Evolutionary conservation across 2,329 filamentous ascomycete genomes (phyloP).

Genomic region (Fragosphaeria purpurea): DNA sequence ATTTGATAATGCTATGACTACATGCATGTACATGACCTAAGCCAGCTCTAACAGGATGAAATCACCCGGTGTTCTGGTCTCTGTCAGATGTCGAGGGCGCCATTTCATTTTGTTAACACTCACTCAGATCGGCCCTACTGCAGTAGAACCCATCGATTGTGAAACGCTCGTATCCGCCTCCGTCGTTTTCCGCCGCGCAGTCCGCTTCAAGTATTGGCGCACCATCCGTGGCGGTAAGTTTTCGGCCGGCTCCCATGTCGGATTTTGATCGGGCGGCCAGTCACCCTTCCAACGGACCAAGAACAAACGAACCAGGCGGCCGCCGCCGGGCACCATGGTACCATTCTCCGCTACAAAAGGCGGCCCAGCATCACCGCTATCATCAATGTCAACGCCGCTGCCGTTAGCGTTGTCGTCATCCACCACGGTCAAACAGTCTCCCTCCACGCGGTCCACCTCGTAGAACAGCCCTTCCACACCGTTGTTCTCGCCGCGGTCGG

Average conservation of each 20-base stretch:
- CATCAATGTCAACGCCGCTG: no score
- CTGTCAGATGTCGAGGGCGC: no score
- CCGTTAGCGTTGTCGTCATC: conserved; percentile 28
- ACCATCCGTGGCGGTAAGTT: conserved; percentile 36
- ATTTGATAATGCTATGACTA: no score
- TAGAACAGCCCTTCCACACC: conserved; percentile 15
- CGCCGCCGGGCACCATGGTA: conserved; percentile 12
- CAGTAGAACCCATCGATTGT: no score
- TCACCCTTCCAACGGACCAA: conserved; percentile 46
- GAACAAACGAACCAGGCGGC: conserved; percentile 33
- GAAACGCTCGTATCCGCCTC: no score
- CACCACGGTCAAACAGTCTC: conserved; percentile 33
- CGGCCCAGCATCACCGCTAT: no score
- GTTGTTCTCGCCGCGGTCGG: conserved; percentile 12
- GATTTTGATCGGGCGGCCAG: conserved; percentile 46
- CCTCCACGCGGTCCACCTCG: conserved; percentile 16
- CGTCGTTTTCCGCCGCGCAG: neutral
- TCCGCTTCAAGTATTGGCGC: conserved; percentile 27
- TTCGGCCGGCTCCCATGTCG: conserved; percentile 47
- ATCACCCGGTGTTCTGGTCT: no score
- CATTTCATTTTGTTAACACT: no score
- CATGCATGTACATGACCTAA: no score
- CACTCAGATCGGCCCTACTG: no score
- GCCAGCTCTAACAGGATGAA: no score
- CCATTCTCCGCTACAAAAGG: no score